phyloP scores from a whole-genome alignment of 495 filamentous ascomycete species.

The Talaromyces adpressus region DNA sequence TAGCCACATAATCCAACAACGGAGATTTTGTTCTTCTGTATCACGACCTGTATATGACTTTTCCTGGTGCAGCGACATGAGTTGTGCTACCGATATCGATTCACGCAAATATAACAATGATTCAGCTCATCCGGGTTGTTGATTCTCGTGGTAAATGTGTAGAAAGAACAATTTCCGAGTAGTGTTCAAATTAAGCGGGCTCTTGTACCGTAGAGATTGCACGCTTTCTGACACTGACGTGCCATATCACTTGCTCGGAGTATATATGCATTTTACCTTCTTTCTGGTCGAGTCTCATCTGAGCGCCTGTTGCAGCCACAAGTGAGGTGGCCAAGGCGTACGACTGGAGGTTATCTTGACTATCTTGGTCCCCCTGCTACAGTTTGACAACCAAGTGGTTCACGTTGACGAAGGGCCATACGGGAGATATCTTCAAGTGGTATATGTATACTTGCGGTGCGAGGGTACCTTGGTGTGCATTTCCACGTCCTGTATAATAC shows the following conservation, averaged over 20 bases:
- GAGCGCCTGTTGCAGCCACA: slow-evolving; percentile 37
- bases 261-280: background rate
- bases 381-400: slow-evolving; percentile 28
- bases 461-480: background rate
- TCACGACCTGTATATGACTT: slow-evolving; percentile 23
- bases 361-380: slow-evolving; percentile 13
- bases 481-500: background rate
- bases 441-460: slow-evolving; percentile 25
- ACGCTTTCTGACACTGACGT: slow-evolving; percentile 8
- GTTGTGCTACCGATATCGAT: slow-evolving; percentile 37
- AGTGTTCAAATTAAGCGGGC: slow-evolving; percentile 13
- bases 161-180: slow-evolving; percentile 36
- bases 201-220: background rate
- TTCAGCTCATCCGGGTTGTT: slow-evolving; percentile 28
- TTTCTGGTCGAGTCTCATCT: slow-evolving; percentile 28
- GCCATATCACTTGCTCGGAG: slow-evolving; percentile 8
- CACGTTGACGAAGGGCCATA: slow-evolving; percentile 40
- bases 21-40: slow-evolving; percentile 24
- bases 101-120: slow-evolving; percentile 36
- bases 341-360: slow-evolving; percentile 22
- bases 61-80: slow-evolving; percentile 34
- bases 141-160: slow-evolving; percentile 40
- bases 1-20: slow-evolving; percentile 35
- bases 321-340: slow-evolving; percentile 33
- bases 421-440: slow-evolving; percentile 36